These are phyloP conservation scores for Malassezia japonica DNA, from an alignment of 1,284 basidiomycete genomes.

Conservation along the genomic window DNA sequence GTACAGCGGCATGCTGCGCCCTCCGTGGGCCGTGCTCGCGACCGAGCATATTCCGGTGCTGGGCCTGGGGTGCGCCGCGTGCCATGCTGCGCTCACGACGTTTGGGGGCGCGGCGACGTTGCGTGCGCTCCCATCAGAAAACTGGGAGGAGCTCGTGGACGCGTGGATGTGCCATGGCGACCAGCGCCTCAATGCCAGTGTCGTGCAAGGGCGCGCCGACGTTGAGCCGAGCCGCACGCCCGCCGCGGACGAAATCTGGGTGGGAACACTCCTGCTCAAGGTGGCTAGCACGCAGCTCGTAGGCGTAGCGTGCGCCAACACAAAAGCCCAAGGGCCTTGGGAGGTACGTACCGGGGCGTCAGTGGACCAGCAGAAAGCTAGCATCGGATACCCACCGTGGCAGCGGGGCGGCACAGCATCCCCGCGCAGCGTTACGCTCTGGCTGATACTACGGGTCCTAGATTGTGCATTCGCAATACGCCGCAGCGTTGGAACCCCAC, in stretches of 20 bases:
- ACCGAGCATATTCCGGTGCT: not conserved
- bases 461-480: conserved; percentile 6
- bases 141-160: conserved; percentile 93
- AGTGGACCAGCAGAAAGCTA: conserved; percentile 17
- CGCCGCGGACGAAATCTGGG: conserved; percentile 4
- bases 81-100: not conserved
- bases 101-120: conserved; percentile 50
- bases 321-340: not conserved
- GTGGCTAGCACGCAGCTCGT: not conserved
- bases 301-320: not conserved
- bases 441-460: conserved; percentile 21
- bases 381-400: conserved; percentile 10
- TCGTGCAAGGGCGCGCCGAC: conserved; percentile 6
- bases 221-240: conserved; percentile 3
- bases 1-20: not conserved
- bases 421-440: not conserved
- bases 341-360: conserved; percentile 12
- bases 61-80: conserved; percentile 2
- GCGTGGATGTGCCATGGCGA: conserved; percentile 97
- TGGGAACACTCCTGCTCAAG: conserved; percentile 6
- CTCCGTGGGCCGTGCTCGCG: not conserved
- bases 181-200: conserved; percentile 52
- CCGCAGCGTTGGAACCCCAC: conserved; percentile 5
- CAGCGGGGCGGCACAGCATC: not conserved
- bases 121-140: conserved; percentile 79